These are phyloP conservation scores for Phytophthora aleatoria DNA, from an alignment of 352 stramenopile species.

Conservation along the genomic window DNA sequence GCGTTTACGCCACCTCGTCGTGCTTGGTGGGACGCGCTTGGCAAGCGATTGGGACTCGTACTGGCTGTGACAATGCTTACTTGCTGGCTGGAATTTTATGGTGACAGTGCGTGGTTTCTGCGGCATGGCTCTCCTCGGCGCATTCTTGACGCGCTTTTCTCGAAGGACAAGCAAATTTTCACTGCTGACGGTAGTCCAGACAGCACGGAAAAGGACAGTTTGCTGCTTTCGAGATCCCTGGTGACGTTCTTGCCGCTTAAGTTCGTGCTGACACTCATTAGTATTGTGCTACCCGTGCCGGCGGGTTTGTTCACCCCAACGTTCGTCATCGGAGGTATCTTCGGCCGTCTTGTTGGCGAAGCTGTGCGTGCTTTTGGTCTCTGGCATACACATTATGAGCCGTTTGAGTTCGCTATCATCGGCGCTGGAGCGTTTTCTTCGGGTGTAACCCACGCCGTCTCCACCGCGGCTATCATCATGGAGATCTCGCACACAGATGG, in stretches of 20 bases:
- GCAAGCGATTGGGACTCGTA: slow-evolving; percentile 66
- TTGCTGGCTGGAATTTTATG: slow-evolving; percentile 79
- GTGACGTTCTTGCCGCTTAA: slow-evolving; percentile 83
- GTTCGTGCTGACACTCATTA: slow-evolving; percentile 75
- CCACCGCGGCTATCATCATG: slow-evolving; percentile 94
- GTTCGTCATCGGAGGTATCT: slow-evolving; percentile 87
- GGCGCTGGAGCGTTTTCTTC: slow-evolving; percentile 91
- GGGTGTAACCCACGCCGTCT: slow-evolving; percentile 92
- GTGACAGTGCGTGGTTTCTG: slow-evolving; percentile 82
- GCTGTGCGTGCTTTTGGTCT: slow-evolving; percentile 68
- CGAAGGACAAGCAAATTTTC: slow-evolving; percentile 65
- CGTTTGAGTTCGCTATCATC: slow-evolving; percentile 94
- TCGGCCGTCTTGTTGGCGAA: slow-evolving; percentile 80
- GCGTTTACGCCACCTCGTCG: slow-evolving; percentile 10
- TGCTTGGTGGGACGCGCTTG: slow-evolving; percentile 53
- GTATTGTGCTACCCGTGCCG: slow-evolving; percentile 75
- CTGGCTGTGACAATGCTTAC: slow-evolving; percentile 63
- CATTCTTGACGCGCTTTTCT: slow-evolving; percentile 73
- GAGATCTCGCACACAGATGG: slow-evolving; percentile 90
- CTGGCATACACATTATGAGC: slow-evolving; percentile 72
- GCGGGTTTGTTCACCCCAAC: slow-evolving; percentile 84
- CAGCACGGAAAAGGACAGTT: slow-evolving; percentile 41
- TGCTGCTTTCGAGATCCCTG: slow-evolving; percentile 74
- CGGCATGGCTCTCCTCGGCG: slow-evolving; percentile 66
- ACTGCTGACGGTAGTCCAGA: slow-evolving; percentile 16